Percentiles rank a stretch among this genome's conserved stretches.
These are phyloP conservation scores for Periconia sp. DNA, from an alignment of 2,329 filamentous ascomycete genomes.

Conservation along the genomic window DNA sequence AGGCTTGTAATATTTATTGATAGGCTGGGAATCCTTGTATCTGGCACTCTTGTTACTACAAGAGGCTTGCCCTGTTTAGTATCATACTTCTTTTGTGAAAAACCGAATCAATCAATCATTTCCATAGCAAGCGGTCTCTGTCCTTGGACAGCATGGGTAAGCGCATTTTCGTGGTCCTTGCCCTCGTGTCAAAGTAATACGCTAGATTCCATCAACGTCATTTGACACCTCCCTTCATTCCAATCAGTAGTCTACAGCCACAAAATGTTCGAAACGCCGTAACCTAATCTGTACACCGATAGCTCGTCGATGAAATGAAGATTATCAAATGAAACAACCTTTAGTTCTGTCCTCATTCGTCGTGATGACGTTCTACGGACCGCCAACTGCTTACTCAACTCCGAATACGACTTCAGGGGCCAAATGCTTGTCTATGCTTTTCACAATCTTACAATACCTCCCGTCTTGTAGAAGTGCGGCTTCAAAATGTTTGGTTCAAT, in stretches of 20 bases:
- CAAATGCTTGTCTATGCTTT: neutral
- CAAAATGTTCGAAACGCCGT: constrained; percentile 1
- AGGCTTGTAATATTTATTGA: no score
- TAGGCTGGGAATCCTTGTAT: no score
- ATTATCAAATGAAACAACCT: neutral
- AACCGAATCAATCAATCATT: no score
- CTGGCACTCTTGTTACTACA: no score
- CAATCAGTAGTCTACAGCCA: neutral
- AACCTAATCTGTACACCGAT: constrained; percentile 13
- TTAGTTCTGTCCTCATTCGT: neutral
- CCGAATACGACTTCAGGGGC: constrained; percentile 8
- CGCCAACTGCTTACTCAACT: constrained; percentile 10
- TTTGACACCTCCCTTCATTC: neutral
- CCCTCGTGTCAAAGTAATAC: neutral
- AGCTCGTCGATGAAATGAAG: no score
- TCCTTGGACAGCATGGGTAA: neutral
- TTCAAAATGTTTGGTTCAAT: no score
- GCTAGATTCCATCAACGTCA: neutral
- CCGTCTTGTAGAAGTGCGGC: neutral
- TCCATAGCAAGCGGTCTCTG: no score
- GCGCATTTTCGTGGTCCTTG: neutral
- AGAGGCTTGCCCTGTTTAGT: no score
- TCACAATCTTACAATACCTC: neutral
- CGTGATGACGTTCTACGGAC: constrained; percentile 2
- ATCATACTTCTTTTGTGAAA: no score